Evolutionary conservation across 139 green algal genomes (phyloP), one percentile per base, ranked within the genome.

Genomic region (Chlamydomonas eustigma): DNA sequence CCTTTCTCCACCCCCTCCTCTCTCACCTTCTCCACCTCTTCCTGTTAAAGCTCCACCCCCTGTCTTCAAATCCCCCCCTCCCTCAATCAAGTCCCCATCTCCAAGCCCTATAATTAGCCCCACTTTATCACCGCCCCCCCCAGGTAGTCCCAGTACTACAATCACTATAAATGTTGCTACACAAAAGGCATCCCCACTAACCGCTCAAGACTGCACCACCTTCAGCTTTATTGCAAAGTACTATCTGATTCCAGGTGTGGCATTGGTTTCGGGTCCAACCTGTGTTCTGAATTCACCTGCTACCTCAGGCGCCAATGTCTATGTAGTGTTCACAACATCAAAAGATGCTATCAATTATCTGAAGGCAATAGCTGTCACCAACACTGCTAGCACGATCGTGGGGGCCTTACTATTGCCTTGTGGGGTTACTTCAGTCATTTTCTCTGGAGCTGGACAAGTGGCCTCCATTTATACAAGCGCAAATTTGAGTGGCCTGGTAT

Each of bases 151-250:
- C n/a, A n/a, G n/a, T n/a, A n/a, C n/a, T n/a, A n/a, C n/a, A n/a
- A n/a, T n/a, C n/a, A n/a, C n/a, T n/a, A n/a, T n/a, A n/a, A n/a
- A n/a, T n/a, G n/a, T n/a, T n/a, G n/a, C n/a, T n/a, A n/a, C n/a
- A n/a, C n/a, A n/a, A n/a, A n/a, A n/a, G n/a, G n/a, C n/a, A n/a
- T n/a, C n/a, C n/a, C n/a, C n/a, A n/a, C n/a, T n/a, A n/a, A n/a
- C n/a, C n/a, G n/a, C 44, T 58, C 44, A 70, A 6, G 58, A 70
- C 18, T 70, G 58, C 58, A 70, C 58, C 58, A 70, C 25, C 58
- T 35, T 70, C 58, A 70, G 25, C 24, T 70, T 70, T 28, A 35
- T 70, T 28, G 58, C 58, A 70, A 32, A 70, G 58, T 70, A 70
- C 58, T 37, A 35, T 5, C 58, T 70, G 25, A 35, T 35, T 37